A percentile compares a stretch with the other conserved stretches of the same genome.
These are phyloP conservation scores for Sporothrix protearum DNA, from an alignment of 2,329 filamentous ascomycete genomes.

Conservation along the genomic window DNA sequence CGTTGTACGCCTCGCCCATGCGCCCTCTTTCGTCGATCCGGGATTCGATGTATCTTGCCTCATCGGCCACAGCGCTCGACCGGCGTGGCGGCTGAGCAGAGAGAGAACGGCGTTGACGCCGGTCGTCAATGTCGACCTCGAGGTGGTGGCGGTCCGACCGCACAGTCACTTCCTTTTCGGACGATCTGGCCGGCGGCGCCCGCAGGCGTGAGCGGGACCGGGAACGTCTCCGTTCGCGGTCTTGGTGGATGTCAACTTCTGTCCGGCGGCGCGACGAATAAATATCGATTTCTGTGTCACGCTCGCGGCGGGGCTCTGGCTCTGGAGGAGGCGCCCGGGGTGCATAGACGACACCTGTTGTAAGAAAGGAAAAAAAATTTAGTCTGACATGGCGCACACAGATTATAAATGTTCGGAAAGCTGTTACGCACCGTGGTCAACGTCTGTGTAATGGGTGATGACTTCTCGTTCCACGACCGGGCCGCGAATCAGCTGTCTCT, in stretches of 20 bases:
- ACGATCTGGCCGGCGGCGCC: conserved; percentile 37
- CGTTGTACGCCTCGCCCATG: conserved; percentile 70
- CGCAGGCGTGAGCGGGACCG: conserved; percentile 37
- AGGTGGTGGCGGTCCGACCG: conserved; percentile 53
- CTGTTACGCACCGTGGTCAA: conserved; percentile 73
- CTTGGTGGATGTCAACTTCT: conserved; percentile 53
- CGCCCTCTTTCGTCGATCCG: conserved; percentile 59
- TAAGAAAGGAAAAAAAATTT: not conserved
- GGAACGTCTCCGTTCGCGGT: conserved; percentile 42
- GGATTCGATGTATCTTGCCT: conserved; percentile 58
- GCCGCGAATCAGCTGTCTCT: conserved; percentile 63
- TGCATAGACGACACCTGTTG: conserved; percentile 46
- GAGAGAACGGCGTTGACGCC: conserved; percentile 28
- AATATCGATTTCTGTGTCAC: conserved; percentile 61
- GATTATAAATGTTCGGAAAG: not conserved
- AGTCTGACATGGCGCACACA: not conserved
- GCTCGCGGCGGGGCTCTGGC: conserved; percentile 35
- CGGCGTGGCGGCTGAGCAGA: conserved; percentile 45
- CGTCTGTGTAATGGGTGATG: conserved; percentile 81
- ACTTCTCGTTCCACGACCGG: conserved; percentile 84
- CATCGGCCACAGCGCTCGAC: conserved; percentile 56
- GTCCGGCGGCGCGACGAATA: conserved; percentile 52
- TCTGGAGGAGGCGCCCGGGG: conserved; percentile 50
- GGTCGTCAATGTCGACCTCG: conserved; percentile 43
- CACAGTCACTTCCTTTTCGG: conserved; percentile 65